Conservation (phyloP, 139 green algal genomes). For the Chlamydomonas urium region DNA sequence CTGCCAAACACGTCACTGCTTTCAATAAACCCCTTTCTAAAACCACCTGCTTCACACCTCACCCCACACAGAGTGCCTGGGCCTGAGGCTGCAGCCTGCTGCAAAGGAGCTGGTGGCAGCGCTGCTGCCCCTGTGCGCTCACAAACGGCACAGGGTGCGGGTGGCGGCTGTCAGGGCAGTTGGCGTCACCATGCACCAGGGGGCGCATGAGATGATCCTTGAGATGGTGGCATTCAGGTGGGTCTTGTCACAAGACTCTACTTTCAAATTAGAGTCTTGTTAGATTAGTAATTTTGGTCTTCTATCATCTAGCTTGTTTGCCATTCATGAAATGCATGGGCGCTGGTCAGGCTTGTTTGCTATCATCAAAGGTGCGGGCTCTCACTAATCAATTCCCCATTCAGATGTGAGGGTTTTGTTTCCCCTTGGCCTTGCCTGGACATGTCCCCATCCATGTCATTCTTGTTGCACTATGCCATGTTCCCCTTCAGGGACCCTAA, state of each 20-base stretch:
- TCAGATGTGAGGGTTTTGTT: neutral
- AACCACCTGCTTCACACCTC: slow-evolving; percentile 7
- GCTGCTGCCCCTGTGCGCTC: slow-evolving; percentile 55
- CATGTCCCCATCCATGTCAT: too few relatives aligned
- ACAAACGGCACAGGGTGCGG: slow-evolving; percentile 53
- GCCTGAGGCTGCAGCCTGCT: slow-evolving; percentile 41
- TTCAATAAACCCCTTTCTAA: neutral
- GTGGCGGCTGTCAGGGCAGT: slow-evolving; percentile 50
- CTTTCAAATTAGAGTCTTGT: too few relatives aligned
- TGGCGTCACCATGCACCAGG: slow-evolving; percentile 48
- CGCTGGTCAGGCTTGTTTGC: too few relatives aligned
- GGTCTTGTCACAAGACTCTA: neutral
- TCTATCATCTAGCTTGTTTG: too few relatives aligned
- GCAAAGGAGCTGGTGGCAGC: slow-evolving; percentile 53
- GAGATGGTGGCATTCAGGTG: slow-evolving; percentile 57
- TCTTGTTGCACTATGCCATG: too few relatives aligned
- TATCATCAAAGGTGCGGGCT: neutral
- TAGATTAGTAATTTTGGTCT: too few relatives aligned
- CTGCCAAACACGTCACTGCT: neutral
- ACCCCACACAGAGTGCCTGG: slow-evolving; percentile 31
- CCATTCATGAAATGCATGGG: too few relatives aligned
- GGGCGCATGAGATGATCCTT: slow-evolving; percentile 70
- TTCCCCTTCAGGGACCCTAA: slow-evolving; percentile 60
- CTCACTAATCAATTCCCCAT: neutral
- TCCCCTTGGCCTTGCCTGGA: too few relatives aligned